Base-by-base conservation (phyloP, 75 land plant genomes). In the Pinus taeda region DNA sequence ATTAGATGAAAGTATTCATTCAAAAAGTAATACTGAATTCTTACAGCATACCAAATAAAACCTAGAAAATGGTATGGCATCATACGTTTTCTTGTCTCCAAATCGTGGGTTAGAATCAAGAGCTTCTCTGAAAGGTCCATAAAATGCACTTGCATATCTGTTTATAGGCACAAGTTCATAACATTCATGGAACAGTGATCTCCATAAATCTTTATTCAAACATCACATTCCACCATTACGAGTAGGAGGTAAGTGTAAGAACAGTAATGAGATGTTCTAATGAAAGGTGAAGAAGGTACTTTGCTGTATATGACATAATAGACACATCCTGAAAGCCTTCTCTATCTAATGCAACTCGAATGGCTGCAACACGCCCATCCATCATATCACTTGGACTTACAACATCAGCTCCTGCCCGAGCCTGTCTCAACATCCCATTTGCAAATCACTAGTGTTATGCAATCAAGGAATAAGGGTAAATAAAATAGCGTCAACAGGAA, bases 331-430 rank as follows among this genome's bases (percentile, higher is more conserved):
- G 79, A 79, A 89, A 91, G 33, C 99, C 99, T 79, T 87, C 98
- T 56, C 86, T 78, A 84, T 97, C 99, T 60, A 97, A 89, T 63
- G 99, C 98, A 53, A 58, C 74, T 53, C 99, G 91, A 83, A 97
- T 92, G 24, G 99, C 99, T 73, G 89, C 99, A 55, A 97, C 91
- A 73, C 99, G 91, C 45, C 99, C 99, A 87, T 97, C 99, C 99
- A 97, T 97, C 99, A 97, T 97, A 77, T 97, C 99, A 79, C 99
- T 97, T 5, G 99, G 99, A 81, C 98, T 95, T n/a, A 95, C 98
- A 59, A 97, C 95, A 89, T 97, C 99, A 70, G 99, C 99, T 60
- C 99, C 99, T 59, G 99, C 99, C 70, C 87, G 84, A 67, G 99
- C 99, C 99, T 97, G 64, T 71, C 59, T 55, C 72, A 55, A 66